Percentiles rank a stretch among this genome's conserved stretches.
Evolutionary conservation across 441 rosid species (phyloP).

Genomic region (Adansonia grandidieri): DNA sequence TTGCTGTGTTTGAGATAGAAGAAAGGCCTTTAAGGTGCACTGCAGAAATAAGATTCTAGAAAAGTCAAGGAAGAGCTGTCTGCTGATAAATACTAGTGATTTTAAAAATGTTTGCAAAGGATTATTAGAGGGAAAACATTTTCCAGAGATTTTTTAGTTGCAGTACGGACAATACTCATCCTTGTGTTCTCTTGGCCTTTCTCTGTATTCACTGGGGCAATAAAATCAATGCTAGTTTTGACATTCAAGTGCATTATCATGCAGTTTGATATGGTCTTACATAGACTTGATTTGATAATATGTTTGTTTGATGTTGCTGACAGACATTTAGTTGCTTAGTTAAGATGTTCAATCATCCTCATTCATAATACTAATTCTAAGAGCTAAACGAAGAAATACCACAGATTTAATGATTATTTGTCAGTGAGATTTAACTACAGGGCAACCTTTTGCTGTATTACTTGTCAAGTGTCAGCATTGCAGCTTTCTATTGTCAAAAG

Average conservation of each 20-base stretch:
- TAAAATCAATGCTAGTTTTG: background rate
- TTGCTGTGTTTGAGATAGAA: background rate
- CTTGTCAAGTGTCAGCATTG: background rate
- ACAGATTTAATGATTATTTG: background rate
- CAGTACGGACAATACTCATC: background rate
- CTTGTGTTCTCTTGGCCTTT: background rate
- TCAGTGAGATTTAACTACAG: background rate
- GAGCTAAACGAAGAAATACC: background rate
- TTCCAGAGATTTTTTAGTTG: background rate
- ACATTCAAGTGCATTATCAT: background rate
- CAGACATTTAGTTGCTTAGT: background rate
- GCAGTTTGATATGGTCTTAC: background rate
- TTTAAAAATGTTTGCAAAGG: background rate
- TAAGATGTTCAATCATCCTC: background rate
- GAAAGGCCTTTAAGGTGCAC: conserved; percentile 7
- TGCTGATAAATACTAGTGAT: background rate
- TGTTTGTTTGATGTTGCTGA: background rate
- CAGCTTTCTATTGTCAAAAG: background rate
- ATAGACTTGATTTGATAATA: conserved; percentile 1
- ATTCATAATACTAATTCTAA: background rate
- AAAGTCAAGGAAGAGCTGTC: background rate
- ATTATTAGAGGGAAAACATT: background rate
- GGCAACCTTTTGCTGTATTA: background rate
- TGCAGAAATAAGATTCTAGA: background rate
- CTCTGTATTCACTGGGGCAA: background rate